phyloP scores from a whole-genome alignment of 495 filamentous ascomycete species.

The Echria macrotheca region DNA sequence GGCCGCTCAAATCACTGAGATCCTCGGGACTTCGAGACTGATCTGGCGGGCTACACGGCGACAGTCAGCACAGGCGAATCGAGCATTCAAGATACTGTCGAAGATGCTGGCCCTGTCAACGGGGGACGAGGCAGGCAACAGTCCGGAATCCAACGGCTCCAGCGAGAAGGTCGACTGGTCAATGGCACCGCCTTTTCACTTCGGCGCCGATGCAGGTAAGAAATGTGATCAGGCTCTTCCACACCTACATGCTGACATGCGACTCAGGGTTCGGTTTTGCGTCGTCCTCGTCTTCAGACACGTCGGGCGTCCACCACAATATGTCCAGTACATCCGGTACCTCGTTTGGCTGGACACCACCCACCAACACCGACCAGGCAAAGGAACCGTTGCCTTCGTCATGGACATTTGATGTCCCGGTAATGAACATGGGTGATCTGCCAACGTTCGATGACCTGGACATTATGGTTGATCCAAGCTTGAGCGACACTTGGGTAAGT shows the following conservation, averaged over 20 bases:
- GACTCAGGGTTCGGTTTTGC: neutral
- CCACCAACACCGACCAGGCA: neutral
- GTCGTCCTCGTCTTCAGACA: neutral
- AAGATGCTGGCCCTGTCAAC: constrained; percentile 25
- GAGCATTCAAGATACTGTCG: constrained; percentile 25
- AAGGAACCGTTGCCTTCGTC: neutral
- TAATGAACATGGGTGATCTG: constrained; percentile 2
- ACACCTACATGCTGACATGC: neutral
- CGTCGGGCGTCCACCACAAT: neutral
- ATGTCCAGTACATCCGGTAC: neutral
- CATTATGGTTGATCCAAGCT: constrained; percentile 13
- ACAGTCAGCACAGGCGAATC: constrained; percentile 19
- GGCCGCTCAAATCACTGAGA: constrained; percentile 19
- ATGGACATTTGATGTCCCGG: constrained; percentile 7
- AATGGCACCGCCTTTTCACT: neutral
- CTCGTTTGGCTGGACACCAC: neutral
- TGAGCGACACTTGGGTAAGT: constrained; percentile 21
- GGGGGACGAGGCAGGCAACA: constrained; percentile 12
- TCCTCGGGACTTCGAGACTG: constrained; percentile 19
- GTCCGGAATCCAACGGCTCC: constrained; percentile 15
- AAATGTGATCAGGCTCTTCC: no score
- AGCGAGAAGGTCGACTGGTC: neutral
- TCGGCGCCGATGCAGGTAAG: constrained; percentile 8
- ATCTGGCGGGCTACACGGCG: constrained; percentile 21
- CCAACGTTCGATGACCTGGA: constrained; percentile 8